Conservation (phyloP, 2,329 filamentous ascomycete species). For the Ilyonectria sp. region DNA sequence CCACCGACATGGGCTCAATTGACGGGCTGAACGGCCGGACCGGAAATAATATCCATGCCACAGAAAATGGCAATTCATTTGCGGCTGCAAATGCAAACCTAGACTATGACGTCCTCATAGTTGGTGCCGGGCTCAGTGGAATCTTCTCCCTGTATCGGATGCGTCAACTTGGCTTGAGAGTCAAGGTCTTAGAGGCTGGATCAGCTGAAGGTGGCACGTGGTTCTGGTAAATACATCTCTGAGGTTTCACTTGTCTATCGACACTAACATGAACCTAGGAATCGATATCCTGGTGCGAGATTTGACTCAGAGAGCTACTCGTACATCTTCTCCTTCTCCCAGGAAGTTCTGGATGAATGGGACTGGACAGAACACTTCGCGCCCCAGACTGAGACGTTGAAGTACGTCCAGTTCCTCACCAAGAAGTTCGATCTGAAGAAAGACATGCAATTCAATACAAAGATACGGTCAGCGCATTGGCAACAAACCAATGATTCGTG, state of each 20-base stretch:
- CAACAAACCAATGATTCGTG: conserved; percentile 50
- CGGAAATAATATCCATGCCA: not conserved
- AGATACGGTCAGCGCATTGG: conserved; percentile 52
- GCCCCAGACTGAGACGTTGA: conserved; percentile 41
- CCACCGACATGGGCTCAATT: not conserved
- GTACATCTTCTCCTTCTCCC: conserved; percentile 60
- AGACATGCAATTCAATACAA: conserved; percentile 59
- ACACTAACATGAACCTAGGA: conserved; percentile 47
- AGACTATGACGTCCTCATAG: conserved; percentile 42
- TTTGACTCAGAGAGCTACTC: conserved; percentile 58
- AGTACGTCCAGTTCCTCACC: conserved; percentile 27
- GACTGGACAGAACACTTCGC: conserved; percentile 55
- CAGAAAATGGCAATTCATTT: not conserved
- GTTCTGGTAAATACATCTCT: conserved; percentile 52
- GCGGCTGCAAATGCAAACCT: conserved; percentile 15
- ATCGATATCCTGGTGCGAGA: conserved; percentile 57
- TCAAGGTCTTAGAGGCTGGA: conserved; percentile 58
- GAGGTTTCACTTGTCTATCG: not conserved
- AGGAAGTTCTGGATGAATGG: conserved; percentile 59
- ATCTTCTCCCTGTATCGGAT: conserved; percentile 60
- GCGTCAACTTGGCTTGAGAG: conserved; percentile 54
- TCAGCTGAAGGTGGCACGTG: conserved; percentile 62
- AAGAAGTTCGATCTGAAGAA: conserved; percentile 46
- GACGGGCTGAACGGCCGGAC: not conserved
- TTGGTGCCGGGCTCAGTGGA: conserved; percentile 53